Evolutionary conservation across 805 yeast genomes (phyloP).

Genomic region (Scheffersomyces lignosus): DNA sequence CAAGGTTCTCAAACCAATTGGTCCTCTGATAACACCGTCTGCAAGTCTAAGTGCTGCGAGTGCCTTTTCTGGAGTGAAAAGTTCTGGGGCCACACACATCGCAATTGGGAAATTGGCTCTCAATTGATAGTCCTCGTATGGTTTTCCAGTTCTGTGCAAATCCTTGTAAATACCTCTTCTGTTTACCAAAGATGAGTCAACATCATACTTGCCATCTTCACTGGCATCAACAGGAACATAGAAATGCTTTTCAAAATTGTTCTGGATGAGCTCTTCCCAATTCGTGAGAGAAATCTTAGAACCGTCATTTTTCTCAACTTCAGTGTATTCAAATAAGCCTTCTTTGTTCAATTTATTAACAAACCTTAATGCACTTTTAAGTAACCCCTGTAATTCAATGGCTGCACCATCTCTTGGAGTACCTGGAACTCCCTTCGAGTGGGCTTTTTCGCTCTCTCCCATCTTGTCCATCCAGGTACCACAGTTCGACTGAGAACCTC

Average conservation of each 20-base stretch:
- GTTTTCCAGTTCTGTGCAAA: constrained; percentile 74
- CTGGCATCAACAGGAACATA: constrained; percentile 67
- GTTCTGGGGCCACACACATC: constrained; percentile 91
- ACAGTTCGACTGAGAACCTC: constrained; percentile 91
- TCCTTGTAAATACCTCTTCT: constrained; percentile 96
- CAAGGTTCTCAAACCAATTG: constrained; percentile 85
- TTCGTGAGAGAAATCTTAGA: constrained; percentile 51
- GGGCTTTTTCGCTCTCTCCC: constrained; percentile 90
- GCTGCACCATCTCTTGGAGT: constrained; percentile 99
- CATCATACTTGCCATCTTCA: constrained; percentile 60
- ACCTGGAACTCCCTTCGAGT: constrained; percentile 90
- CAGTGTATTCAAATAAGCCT: constrained; percentile 57
- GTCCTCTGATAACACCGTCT: constrained; percentile 77
- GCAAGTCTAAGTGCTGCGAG: constrained; percentile 66
- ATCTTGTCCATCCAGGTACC: constrained; percentile 99
- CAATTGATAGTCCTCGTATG: constrained; percentile 90
- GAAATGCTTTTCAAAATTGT: constrained; percentile 76
- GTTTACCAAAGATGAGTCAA: constrained; percentile 68
- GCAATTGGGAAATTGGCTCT: constrained; percentile 93
- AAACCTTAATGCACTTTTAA: constrained; percentile 83
- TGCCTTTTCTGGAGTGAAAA: constrained; percentile 66
- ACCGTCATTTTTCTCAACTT: constrained; percentile 63
- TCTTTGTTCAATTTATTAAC: constrained; percentile 56
- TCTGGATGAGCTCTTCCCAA: constrained; percentile 73
- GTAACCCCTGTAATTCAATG: constrained; percentile 82